These are phyloP conservation scores for Paracorniculantispora psalliotae DNA, from an alignment of 2,329 filamentous ascomycete genomes.

Conservation along the genomic window DNA sequence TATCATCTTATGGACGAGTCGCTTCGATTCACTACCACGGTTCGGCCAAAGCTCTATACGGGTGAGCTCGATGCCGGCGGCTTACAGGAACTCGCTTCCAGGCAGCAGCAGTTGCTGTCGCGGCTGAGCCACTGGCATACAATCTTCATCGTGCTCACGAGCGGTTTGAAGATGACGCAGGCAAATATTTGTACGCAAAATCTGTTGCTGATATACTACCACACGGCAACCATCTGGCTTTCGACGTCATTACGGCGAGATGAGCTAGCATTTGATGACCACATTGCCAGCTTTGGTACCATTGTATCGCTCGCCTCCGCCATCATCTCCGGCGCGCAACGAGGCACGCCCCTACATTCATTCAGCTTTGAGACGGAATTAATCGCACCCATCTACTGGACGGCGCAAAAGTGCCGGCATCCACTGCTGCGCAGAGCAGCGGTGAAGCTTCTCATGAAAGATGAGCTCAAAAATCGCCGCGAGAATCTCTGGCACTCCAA, in stretches of 20 bases:
- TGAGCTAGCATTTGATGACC: constrained; percentile 32
- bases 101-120: constrained; percentile 30
- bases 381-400: constrained; percentile 38
- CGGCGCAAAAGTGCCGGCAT: constrained; percentile 35
- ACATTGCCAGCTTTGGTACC: constrained; percentile 30
- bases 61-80: constrained; percentile 21
- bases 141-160: constrained; percentile 25
- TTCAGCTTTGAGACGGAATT: constrained; percentile 41
- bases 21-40: constrained; percentile 31
- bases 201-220: constrained; percentile 33
- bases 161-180: constrained; percentile 8
- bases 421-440: constrained; percentile 36
- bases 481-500: constrained; percentile 37
- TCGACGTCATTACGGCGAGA: constrained; percentile 24
- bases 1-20: constrained; percentile 37
- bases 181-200: constrained; percentile 17
- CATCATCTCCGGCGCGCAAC: constrained; percentile 20
- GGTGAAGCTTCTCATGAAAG: constrained; percentile 29
- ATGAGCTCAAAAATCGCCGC: constrained; percentile 26
- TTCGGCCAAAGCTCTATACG: constrained; percentile 23
- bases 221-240: constrained; percentile 30
- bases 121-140: constrained; percentile 26
- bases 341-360: constrained; percentile 15
- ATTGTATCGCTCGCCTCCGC: constrained; percentile 32
- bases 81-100: constrained; percentile 22